These are phyloP conservation scores for Leccinum disarticulatum DNA, from an alignment of 768 basidiomycete genomes.

Conservation along the genomic window DNA sequence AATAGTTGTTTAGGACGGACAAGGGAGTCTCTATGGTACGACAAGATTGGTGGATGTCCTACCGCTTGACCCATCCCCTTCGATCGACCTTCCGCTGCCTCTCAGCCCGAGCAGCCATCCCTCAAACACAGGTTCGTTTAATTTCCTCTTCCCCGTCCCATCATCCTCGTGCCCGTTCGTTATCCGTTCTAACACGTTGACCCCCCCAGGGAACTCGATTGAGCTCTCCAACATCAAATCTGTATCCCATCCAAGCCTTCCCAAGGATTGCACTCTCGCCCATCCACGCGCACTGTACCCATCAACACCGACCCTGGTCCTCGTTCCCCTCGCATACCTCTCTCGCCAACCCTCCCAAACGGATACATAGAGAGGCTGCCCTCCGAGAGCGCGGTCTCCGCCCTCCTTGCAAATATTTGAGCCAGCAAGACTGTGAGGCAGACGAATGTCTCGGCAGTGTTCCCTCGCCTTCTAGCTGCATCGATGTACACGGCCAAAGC, in stretches of 20 bases:
- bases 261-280: slow-evolving; percentile 11
- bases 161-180: neutral
- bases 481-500: too few relatives aligned
- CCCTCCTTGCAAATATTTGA: too few relatives aligned
- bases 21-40: slow-evolving; percentile 65
- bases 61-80: slow-evolving; percentile 42
- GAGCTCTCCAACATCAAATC: slow-evolving; percentile 15
- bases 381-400: too few relatives aligned
- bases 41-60: slow-evolving; percentile 80
- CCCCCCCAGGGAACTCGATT: neutral
- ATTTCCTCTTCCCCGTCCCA: neutral
- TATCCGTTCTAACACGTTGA: neutral
- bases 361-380: too few relatives aligned
- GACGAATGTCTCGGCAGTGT: too few relatives aligned
- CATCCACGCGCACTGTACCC: slow-evolving; percentile 14
- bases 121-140: slow-evolving; percentile 16
- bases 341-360: slow-evolving; percentile 15
- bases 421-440: too few relatives aligned
- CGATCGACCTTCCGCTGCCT: neutral
- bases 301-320: too few relatives aligned
- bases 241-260: slow-evolving; percentile 17
- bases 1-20: slow-evolving; percentile 79
- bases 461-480: too few relatives aligned
- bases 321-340: slow-evolving; percentile 2
- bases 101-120: slow-evolving; percentile 1